Evolutionary conservation across 169 alveolate genomes (phyloP).

Genomic region (Plasmodium adleri): DNA sequence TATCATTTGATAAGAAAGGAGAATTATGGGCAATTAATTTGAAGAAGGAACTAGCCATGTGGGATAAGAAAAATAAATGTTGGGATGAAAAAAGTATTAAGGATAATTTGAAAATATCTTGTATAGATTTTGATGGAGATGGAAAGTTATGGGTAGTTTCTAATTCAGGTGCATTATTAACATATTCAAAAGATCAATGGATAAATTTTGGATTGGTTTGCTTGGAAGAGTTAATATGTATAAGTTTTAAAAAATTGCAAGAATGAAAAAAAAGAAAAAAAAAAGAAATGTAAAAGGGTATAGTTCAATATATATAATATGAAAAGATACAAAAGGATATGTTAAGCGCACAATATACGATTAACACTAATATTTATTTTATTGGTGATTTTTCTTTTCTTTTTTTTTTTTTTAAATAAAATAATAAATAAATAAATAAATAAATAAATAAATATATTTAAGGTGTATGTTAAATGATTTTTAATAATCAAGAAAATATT

Average conservation of each 20-base stretch:
- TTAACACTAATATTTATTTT: too few species aligned
- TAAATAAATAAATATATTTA: too few species aligned
- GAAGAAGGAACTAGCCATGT: conserved; percentile 54
- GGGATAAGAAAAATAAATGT: conserved; percentile 43
- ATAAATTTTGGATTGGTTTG: conserved; percentile 61
- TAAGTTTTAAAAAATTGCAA: conserved; percentile 37
- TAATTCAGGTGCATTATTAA: conserved; percentile 50
- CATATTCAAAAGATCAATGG: conserved; percentile 64
- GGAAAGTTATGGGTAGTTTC: conserved; percentile 71
- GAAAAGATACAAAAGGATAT: too few species aligned
- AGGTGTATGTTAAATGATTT: too few species aligned
- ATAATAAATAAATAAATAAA: too few species aligned
- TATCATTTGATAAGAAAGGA: conserved; percentile 73
- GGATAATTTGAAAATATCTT: conserved; percentile 51
- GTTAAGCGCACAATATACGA: too few species aligned
- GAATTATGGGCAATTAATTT: conserved; percentile 72
- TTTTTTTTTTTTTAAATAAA: too few species aligned
- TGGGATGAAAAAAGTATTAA: conserved; percentile 67
- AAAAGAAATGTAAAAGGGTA: neutral
- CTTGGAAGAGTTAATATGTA: conserved; percentile 43
- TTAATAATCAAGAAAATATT: too few species aligned
- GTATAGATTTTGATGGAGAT: conserved; percentile 52
- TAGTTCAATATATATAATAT: too few species aligned
- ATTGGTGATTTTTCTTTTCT: too few species aligned
- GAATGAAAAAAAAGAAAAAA: neutral